Evolutionary conservation across 345 rosid species (phyloP).

Genomic region (Euphorbia pulcherrima): DNA sequence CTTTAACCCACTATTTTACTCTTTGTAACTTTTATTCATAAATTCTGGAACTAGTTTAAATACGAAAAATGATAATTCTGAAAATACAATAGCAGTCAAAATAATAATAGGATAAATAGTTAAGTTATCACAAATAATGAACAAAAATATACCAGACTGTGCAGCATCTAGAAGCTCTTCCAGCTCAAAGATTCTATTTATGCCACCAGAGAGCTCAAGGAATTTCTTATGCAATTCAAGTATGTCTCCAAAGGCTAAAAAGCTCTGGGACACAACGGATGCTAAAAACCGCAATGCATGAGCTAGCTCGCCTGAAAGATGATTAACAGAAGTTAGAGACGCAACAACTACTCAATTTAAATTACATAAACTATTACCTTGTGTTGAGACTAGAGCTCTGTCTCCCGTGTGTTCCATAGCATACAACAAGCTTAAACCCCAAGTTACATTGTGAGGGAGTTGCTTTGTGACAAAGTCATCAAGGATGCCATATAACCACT

Average conservation of each 20-base stretch:
- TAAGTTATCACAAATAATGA: neutral
- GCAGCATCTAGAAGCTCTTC: slow-evolving; percentile 91
- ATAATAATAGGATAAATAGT: too few species aligned
- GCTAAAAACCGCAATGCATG: slow-evolving; percentile 94
- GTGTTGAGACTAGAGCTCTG: slow-evolving; percentile 72
- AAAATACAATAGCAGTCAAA: neutral
- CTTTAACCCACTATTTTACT: neutral
- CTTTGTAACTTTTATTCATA: neutral
- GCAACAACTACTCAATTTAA: neutral
- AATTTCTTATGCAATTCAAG: slow-evolving; percentile 89
- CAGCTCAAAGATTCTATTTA: slow-evolving; percentile 88
- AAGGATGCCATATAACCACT: slow-evolving; percentile 82
- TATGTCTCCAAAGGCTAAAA: slow-evolving; percentile 95
- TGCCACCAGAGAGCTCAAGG: slow-evolving; percentile 84
- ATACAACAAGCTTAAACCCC: slow-evolving; percentile 95
- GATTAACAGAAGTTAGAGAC: slow-evolving; percentile 7
- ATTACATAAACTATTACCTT: slow-evolving; percentile 42
- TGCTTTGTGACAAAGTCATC: slow-evolving; percentile 98
- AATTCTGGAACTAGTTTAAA: too few species aligned
- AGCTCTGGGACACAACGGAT: slow-evolving; percentile 97
- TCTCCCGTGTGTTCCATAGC: slow-evolving; percentile 92
- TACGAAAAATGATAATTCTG: too few species aligned
- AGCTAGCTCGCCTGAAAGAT: slow-evolving; percentile 78
- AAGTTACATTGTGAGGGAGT: slow-evolving; percentile 93
- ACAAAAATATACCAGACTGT: slow-evolving; percentile 55